Evolutionary conservation across 2,329 filamentous ascomycete species (phyloP), one percentile per base, ranked within the genome.

Genomic region (Botrytis sinoallii): DNA sequence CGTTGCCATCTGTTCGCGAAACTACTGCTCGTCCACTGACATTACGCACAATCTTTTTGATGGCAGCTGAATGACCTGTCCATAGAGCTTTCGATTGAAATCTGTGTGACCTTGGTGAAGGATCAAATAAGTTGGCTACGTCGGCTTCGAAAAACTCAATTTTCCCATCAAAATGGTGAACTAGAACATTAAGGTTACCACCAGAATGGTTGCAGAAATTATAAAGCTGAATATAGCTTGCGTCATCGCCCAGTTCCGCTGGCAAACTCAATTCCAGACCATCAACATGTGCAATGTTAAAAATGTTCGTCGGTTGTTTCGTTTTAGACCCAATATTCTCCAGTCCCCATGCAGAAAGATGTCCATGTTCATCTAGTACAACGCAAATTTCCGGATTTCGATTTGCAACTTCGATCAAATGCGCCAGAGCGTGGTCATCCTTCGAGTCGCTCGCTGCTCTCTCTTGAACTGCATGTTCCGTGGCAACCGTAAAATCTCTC

Each of bases 341-440:
- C 73, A 99, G 84, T 0, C 94, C 95, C 93, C 95, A 98, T 0
- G 93, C 94, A 59, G 93, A 94, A 92, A 98, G 93, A 77, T 91
- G 90, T 1, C 95, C 95, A 66, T 87, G 85, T n/a, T 91, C 90
- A 82, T 98, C 94, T 66, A 97, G 85, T 14, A 95, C 90, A 38
- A 98, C 87, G 77, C 94, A 96, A 4, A 99, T 89, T 81, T 99
- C 96, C 0, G 95, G 93, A 73, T 88, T 92, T 70, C 91, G 91
- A 75, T 95, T 96, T 16, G 94, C 93, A 77, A 98, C 88, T 77
- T 94, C 92, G 61, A 97, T 92, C 8, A 98, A 85, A 80, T 97
- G 93, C 77, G 96, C 91, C 69, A 98, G 85, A 9, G 93, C 92
- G 75, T 93, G 88, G 74, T 92, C 90, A 73, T 88, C 87, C 59